These are phyloP conservation scores for Aureobasidium sp. DNA, from an alignment of 2,329 filamentous ascomycete species.

Conservation along the genomic window DNA sequence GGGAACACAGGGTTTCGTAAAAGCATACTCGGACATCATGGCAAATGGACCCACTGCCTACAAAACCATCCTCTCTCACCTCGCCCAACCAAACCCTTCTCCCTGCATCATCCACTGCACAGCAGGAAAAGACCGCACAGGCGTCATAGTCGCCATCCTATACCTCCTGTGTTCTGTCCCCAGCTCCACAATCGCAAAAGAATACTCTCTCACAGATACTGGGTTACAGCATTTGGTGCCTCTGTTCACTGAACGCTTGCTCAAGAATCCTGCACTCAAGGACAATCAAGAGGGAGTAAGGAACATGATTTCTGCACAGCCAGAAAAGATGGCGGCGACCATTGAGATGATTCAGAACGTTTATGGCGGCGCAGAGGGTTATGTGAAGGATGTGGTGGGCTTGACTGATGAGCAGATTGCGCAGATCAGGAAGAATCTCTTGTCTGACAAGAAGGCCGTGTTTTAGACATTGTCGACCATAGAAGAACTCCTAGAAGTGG, in stretches of 20 bases:
- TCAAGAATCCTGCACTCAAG: slow-evolving; percentile 45
- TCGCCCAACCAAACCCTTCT: slow-evolving; percentile 38
- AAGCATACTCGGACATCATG: slow-evolving; percentile 58
- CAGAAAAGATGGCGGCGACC: slow-evolving; percentile 46
- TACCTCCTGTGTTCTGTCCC: slow-evolving; percentile 57
- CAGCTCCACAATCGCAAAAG: slow-evolving; percentile 53
- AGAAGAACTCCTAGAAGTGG: not conserved
- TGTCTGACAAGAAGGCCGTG: not conserved
- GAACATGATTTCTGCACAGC: slow-evolving; percentile 39
- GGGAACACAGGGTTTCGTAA: slow-evolving; percentile 47
- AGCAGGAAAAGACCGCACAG: slow-evolving; percentile 71
- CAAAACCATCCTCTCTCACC: slow-evolving; percentile 53
- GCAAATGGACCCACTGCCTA: slow-evolving; percentile 48
- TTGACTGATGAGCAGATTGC: slow-evolving; percentile 51
- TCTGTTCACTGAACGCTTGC: slow-evolving; percentile 46
- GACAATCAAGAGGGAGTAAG: slow-evolving; percentile 38
- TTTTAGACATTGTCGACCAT: not conserved
- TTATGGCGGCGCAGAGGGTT: slow-evolving; percentile 59
- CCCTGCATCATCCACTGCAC: slow-evolving; percentile 63
- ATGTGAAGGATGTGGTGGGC: slow-evolving; percentile 53
- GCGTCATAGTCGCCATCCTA: slow-evolving; percentile 60
- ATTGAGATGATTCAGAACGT: slow-evolving; percentile 50
- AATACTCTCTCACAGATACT: slow-evolving; percentile 61
- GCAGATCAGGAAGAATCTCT: slow-evolving; percentile 45
- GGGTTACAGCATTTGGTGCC: slow-evolving; percentile 46